Base-by-base conservation (phyloP, 2,329 filamentous ascomycete species). In the Alternaria longipes region DNA sequence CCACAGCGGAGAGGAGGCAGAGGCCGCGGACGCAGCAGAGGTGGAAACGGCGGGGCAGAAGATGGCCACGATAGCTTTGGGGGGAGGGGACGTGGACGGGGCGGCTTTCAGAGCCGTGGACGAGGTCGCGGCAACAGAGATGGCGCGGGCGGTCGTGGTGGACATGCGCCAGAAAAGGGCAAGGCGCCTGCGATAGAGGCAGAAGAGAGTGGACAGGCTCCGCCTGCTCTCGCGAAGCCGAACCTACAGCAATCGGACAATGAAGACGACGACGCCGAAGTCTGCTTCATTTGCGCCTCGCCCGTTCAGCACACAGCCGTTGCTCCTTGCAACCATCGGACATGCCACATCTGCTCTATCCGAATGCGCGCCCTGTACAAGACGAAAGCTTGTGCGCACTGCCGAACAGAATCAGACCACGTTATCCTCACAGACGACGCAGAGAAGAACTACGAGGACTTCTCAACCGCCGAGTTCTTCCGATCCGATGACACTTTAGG, bases 201-300 rank as follows among this genome's bases (percentile, higher is more conserved):
- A 51, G 59, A 67, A 26, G 65, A 59, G 22, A 55, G 62, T 3
- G 46, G 41, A 18, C 59, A 64, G 32, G 42, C 53, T 22, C 36
- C 26, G 32, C 34, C 55, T 24, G 26, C 49, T n/a, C 46, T 60
- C 12, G 46, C 45, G 6, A 58, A 62, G 38, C 55, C 59, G 7
- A 52, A 41, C 28, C 49, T 34, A 9, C 64, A 41, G 44, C 54
- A 45, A 30, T 62, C 49, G 12, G 59, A 68, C 42, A 66, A 68
- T 46, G 74, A 51, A 74, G 79, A 62, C 82, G 66, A 79, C 3
- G 86, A 86, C 49, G 86, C 86, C 28, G 86, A 97, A 64, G 87
- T 97, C 63, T 99, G 95, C 86, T 98, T 98, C 81, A 99, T 99
- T 74, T 99, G 95, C 80, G 94, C 95, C 58, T 97, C 94, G 67